Evolutionary conservation across 1,284 basidiomycete genomes (phyloP).

Genomic region (Meira nashicola): DNA sequence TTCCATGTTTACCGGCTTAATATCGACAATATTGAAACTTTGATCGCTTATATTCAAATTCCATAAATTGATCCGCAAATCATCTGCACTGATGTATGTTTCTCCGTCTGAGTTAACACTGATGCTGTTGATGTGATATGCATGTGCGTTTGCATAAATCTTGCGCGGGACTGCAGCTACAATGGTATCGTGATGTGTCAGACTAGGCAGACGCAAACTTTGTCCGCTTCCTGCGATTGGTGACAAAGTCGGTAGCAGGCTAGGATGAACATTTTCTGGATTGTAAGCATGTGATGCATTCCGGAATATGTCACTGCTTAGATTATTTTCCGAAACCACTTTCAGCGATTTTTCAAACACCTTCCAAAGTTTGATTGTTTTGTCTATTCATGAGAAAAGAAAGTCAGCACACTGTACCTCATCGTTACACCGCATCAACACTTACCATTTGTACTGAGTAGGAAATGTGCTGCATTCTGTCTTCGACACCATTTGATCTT

Average conservation of each 20-base stretch:
- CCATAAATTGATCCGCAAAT: slow-evolving; percentile 95
- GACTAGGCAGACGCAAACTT: slow-evolving; percentile 54
- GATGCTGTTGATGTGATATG: slow-evolving; percentile 99
- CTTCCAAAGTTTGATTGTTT: slow-evolving; percentile 99
- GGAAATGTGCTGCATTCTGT: slow-evolving; percentile 94
- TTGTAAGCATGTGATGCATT: slow-evolving; percentile 17
- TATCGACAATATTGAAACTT: slow-evolving; percentile 99
- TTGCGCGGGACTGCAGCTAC: slow-evolving; percentile 97
- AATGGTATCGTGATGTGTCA: slow-evolving; percentile 92
- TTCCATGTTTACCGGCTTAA: slow-evolving; percentile 99
- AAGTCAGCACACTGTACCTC: neutral
- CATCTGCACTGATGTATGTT: slow-evolving; percentile 97
- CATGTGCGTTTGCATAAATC: slow-evolving; percentile 98
- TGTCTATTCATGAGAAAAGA: slow-evolving; percentile 61
- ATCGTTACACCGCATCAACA: slow-evolving; percentile 6
- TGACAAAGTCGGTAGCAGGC: slow-evolving; percentile 24
- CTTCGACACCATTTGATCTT: slow-evolving; percentile 99
- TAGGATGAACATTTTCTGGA: slow-evolving; percentile 18
- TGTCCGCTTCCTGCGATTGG: slow-evolving; percentile 31
- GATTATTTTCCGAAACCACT: slow-evolving; percentile 94
- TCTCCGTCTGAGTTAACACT: slow-evolving; percentile 99
- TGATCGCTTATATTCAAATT: slow-evolving; percentile 97
- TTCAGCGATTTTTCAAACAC: slow-evolving; percentile 97
- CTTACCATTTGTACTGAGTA: slow-evolving; percentile 79
- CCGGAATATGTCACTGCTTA: slow-evolving; percentile 58